Evolutionary conservation across 1,284 basidiomycete genomes (phyloP).

Genomic region (Tetrapyrgos nigripes): DNA sequence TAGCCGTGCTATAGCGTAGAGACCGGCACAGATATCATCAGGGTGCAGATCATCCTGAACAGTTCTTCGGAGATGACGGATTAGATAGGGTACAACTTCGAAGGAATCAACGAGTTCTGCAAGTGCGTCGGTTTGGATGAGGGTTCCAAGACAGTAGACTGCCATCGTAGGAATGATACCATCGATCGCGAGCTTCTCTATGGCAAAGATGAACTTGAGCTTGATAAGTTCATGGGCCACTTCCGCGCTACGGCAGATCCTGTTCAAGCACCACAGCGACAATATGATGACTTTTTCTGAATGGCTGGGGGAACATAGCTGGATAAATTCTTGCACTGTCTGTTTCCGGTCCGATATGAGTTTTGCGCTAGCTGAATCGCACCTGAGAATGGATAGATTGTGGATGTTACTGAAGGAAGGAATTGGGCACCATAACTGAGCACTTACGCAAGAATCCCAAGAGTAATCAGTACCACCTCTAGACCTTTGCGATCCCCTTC

Average conservation of each 20-base stretch:
- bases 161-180: constrained; percentile 23
- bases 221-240: constrained; percentile 28
- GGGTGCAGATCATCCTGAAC: not conserved
- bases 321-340: constrained; percentile 22
- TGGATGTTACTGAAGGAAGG: too few relatives aligned
- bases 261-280: constrained; percentile 30
- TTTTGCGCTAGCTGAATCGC: constrained; percentile 28
- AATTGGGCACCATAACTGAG: constrained; percentile 21
- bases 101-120: constrained; percentile 25
- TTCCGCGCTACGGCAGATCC: constrained; percentile 29
- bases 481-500: constrained; percentile 24
- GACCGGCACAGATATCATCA: constrained; percentile 19
- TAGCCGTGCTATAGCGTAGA: constrained; percentile 30
- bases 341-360: constrained; percentile 15
- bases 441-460: constrained; percentile 31
- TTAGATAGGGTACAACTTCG: constrained; percentile 9
- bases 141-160: constrained; percentile 28
- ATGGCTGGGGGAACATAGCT: constrained; percentile 24
- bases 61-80: constrained; percentile 3
- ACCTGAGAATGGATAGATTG: constrained; percentile 18
- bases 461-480: constrained; percentile 29
- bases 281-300: constrained; percentile 26
- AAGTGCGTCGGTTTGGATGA: constrained; percentile 27
- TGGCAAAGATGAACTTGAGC: constrained; percentile 23
- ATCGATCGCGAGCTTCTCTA: constrained; percentile 22